phyloP scores from a whole-genome alignment of 129 eudicot species.

The Centrapalus pauciflorus region DNA sequence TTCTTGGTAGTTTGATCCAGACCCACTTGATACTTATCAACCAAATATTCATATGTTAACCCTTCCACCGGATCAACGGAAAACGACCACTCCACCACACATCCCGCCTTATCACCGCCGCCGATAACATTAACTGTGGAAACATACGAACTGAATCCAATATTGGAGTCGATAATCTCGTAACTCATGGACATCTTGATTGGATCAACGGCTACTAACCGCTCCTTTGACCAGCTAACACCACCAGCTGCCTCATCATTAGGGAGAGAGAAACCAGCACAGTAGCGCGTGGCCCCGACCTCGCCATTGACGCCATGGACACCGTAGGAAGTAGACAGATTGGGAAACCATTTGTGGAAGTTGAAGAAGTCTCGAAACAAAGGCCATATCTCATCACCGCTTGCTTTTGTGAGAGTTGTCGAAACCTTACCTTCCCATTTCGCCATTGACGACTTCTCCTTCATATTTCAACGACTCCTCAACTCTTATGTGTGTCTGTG shows the following conservation, averaged over 20 bases:
- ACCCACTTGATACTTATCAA: slow-evolving; percentile 18
- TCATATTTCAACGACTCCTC: too few relatives aligned
- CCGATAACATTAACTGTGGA: slow-evolving; percentile 44
- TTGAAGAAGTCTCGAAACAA: slow-evolving; percentile 60
- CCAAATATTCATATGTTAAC: slow-evolving; percentile 36
- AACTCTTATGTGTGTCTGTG: too few relatives aligned
- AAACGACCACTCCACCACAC: slow-evolving; percentile 48
- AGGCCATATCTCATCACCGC: slow-evolving; percentile 50
- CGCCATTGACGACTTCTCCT: slow-evolving; percentile 12
- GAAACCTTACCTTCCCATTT: slow-evolving; percentile 68
- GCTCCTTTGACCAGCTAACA: slow-evolving; percentile 61
- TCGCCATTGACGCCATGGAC: slow-evolving; percentile 55
- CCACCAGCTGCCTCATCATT: slow-evolving; percentile 12
- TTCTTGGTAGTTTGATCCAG: slow-evolving; percentile 31
- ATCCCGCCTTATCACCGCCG: slow-evolving; percentile 20
- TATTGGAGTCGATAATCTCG: slow-evolving; percentile 54
- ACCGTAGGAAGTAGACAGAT: slow-evolving; percentile 49
- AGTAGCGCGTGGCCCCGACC: slow-evolving; percentile 52
- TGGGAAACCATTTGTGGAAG: slow-evolving; percentile 61
- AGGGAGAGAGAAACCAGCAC: slow-evolving; percentile 44
- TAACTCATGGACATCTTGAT: slow-evolving; percentile 41
- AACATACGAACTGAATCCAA: slow-evolving; percentile 54
- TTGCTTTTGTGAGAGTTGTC: slow-evolving; percentile 40
- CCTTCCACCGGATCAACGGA: slow-evolving; percentile 48
- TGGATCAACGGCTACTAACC: slow-evolving; percentile 43